Conservation (phyloP, 2,329 filamentous ascomycete genomes). For the Pyrenophora tritici-repentis region DNA sequence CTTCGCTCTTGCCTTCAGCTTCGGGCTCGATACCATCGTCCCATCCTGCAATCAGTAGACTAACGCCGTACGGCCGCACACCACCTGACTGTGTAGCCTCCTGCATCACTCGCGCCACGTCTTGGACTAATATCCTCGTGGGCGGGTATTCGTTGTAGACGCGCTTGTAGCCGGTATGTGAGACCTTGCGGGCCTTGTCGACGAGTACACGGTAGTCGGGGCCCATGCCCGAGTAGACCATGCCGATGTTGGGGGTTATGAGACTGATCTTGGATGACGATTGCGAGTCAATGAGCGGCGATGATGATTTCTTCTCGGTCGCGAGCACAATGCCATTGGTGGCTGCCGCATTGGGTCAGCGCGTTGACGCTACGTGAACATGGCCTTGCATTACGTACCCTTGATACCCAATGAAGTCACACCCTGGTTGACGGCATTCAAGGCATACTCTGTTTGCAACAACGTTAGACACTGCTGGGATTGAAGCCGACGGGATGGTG, state of each 20-base stretch:
- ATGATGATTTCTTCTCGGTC: constrained; percentile 99
- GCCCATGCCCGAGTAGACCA: constrained; percentile 99
- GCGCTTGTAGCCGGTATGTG: constrained; percentile 97
- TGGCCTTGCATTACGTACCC: constrained; percentile 59
- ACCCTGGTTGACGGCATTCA: constrained; percentile 99
- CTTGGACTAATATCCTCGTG: constrained; percentile 97
- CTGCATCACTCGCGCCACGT: constrained; percentile 97
- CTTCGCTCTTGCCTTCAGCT: constrained; percentile 64
- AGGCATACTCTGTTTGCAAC: constrained; percentile 79
- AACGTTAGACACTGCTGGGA: constrained; percentile 21
- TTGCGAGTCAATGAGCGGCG: constrained; percentile 90
- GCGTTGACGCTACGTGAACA: neutral
- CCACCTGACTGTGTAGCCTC: constrained; percentile 98
- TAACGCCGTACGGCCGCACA: constrained; percentile 96
- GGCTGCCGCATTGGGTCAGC: constrained; percentile 59
- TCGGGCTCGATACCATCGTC: constrained; percentile 95
- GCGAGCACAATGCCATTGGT: constrained; percentile 99
- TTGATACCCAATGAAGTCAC: constrained; percentile 99
- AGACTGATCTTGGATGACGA: constrained; percentile 97
- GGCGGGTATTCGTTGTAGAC: constrained; percentile 99
- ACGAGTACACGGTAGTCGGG: constrained; percentile 97
- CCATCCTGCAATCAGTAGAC: constrained; percentile 93
- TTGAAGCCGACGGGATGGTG: neutral
- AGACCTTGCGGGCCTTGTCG: constrained; percentile 97
- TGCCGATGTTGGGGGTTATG: constrained; percentile 98